Evolutionary conservation across 257 asterid genomes (phyloP).

Genomic region (Henckelia pumila): DNA sequence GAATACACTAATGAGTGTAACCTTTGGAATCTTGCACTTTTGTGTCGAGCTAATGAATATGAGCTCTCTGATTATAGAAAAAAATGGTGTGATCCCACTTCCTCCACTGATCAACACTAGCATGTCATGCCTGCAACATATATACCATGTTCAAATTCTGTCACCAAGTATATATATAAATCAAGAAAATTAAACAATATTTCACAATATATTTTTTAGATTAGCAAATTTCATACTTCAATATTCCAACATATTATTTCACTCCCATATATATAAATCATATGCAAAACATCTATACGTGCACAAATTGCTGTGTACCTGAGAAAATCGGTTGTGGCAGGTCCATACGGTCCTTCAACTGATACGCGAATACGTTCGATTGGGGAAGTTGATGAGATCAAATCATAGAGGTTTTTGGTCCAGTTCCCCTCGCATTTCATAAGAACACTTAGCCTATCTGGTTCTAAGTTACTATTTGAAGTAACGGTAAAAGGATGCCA

Average conservation of each 20-base stretch:
- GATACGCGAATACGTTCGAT: conserved; percentile 53
- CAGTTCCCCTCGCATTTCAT: conserved; percentile 85
- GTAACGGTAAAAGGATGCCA: conserved; percentile 97
- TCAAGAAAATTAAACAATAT: too few relatives aligned
- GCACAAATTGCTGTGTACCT: conserved; percentile 39
- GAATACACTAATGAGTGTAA: conserved; percentile 56
- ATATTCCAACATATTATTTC: too few relatives aligned
- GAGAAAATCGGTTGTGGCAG: conserved; percentile 64
- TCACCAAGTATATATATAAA: background rate
- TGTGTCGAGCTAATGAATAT: conserved; percentile 41
- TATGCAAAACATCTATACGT: background rate
- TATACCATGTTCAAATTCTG: too few relatives aligned
- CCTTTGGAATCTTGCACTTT: conserved; percentile 56
- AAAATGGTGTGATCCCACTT: conserved; percentile 93
- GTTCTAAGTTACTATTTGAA: conserved; percentile 65
- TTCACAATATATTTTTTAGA: too few relatives aligned
- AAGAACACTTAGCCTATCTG: conserved; percentile 66
- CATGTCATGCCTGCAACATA: conserved; percentile 63
- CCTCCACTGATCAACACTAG: conserved; percentile 95
- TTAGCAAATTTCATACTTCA: too few relatives aligned
- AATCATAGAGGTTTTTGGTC: conserved; percentile 70
- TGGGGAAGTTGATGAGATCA: conserved; percentile 56
- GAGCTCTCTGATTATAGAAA: conserved; percentile 79
- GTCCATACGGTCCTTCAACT: conserved; percentile 96
- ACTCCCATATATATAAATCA: too few relatives aligned